A percentile compares a stretch with the other conserved stretches of the same genome.
These are phyloP conservation scores for Cornus suecica DNA, from an alignment of 148 eudicot species.

Conservation along the genomic window DNA sequence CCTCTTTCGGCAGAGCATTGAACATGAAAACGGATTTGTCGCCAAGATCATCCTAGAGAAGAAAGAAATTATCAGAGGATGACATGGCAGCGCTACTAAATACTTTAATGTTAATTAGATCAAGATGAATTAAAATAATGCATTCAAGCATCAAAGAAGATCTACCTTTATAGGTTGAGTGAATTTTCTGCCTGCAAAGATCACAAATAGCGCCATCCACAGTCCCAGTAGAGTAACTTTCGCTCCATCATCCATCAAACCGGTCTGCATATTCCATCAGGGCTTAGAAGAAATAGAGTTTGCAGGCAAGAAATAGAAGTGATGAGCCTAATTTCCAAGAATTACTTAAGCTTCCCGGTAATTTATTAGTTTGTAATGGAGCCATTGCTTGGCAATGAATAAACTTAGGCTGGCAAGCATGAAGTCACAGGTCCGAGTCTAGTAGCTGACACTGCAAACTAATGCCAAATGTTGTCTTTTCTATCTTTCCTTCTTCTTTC, in stretches of 20 bases:
- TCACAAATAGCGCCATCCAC: slow-evolving; percentile 78
- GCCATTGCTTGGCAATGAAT: too few species aligned
- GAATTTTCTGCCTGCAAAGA: slow-evolving; percentile 89
- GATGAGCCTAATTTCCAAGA: neutral
- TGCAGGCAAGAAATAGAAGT: neutral
- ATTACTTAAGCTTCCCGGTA: neutral
- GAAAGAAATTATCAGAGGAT: neutral
- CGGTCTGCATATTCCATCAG: slow-evolving; percentile 43
- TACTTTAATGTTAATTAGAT: neutral
- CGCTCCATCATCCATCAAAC: slow-evolving; percentile 69
- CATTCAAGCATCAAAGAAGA: slow-evolving; percentile 1
- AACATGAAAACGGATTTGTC: slow-evolving; percentile 95
- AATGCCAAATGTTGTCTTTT: neutral
- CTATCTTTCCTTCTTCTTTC: too few species aligned
- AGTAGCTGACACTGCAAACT: neutral
- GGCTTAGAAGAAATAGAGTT: slow-evolving; percentile 2
- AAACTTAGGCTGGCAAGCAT: too few species aligned
- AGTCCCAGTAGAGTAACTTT: slow-evolving; percentile 61
- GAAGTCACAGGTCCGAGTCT: too few species aligned
- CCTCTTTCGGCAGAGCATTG: slow-evolving; percentile 71
- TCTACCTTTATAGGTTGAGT: slow-evolving; percentile 86
- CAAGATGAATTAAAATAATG: neutral
- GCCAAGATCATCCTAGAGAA: slow-evolving; percentile 83
- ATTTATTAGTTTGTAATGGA: too few species aligned
- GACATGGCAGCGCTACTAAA: neutral